Evolutionary conservation across 1,284 basidiomycete genomes (phyloP), one percentile per base, ranked within the genome.

Genomic region (Malassezia sympodialis): DNA sequence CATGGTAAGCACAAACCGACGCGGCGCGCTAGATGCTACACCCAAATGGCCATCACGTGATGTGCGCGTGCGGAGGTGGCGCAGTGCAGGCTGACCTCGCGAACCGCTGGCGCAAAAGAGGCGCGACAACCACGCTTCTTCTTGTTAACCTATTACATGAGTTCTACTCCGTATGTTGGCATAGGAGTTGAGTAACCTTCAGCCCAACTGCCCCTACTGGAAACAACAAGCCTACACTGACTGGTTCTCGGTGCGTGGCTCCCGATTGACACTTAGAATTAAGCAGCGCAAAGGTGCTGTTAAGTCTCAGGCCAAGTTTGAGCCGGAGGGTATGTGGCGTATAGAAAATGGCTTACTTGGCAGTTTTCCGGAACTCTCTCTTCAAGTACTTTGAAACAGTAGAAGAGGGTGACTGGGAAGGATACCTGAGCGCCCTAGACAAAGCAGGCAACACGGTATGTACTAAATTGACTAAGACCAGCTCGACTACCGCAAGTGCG

Each of bases 401-500:
- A 51, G 82, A 84, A 49, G 31, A 56, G 7, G 82, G 80, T 73
- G 88, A 93, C 69, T 90, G 88, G 75, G 88, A 90, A 67, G 80
- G 82, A 19, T 84, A 85, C 73, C 80, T 86, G 39, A 82, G 83
- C 72, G 90, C 91, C 77, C 82, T 96, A 67, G 83, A 76, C 53
- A 86, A 87, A 77, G 90, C 90, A 60, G 90, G 89, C 55, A 84
- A 85, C 45, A 86, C 87, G 53, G 53, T 60, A 35, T 50, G 56
- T 42, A 56, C 48, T 27, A 50, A 90, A 77, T 96, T 96, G 84
- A 86, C 86, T 76, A 89, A 94, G 85, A 58, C 84, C 96, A 68
- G 96, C 94, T 77, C 90, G 96, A 79, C 82, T 94, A 77, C 82
- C 96, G 72, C 82, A 96, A 68, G 85, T 89, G 71, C 91, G 91